These are phyloP conservation scores for Trichomonas vaginalis DNA, from an alignment of 208 protist species.

Conservation along the genomic window DNA sequence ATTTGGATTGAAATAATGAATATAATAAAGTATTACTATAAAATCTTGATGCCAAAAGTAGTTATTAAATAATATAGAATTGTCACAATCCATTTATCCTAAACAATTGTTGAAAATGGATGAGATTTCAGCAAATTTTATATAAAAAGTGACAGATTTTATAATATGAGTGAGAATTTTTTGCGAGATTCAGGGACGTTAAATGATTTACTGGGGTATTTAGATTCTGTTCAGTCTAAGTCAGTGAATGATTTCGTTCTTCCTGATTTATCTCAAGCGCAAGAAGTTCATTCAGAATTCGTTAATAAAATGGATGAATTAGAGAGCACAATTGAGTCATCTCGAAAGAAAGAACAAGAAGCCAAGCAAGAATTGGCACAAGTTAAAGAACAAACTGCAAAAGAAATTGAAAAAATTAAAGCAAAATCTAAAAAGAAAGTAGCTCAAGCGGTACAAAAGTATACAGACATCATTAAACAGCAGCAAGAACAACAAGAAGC, in stretches of 20 bases:
- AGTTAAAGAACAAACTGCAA: neutral
- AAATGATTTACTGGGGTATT: neutral
- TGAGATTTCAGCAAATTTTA: too few species aligned
- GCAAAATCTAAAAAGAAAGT: neutral
- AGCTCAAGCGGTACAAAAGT: neutral
- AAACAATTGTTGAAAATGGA: too few species aligned
- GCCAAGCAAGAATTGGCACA: neutral
- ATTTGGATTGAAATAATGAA: too few species aligned
- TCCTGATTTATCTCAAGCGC: neutral
- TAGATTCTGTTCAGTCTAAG: neutral
- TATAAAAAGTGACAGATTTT: neutral
- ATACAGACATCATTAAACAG: neutral
- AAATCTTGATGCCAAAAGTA: too few species aligned
- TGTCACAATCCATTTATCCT: too few species aligned
- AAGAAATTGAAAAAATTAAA: slow-evolving; percentile 15
- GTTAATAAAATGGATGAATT: neutral
- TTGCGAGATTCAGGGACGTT: neutral
- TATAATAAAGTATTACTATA: too few species aligned
- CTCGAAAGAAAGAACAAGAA: neutral
- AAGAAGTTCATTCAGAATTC: neutral
- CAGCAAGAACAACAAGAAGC: neutral
- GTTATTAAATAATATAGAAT: too few species aligned
- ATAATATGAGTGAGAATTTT: neutral
- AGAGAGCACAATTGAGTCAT: neutral
- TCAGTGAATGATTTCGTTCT: neutral